These are phyloP conservation scores for Diatrype stigma DNA, from an alignment of 2,329 filamentous ascomycete genomes.

Conservation along the genomic window DNA sequence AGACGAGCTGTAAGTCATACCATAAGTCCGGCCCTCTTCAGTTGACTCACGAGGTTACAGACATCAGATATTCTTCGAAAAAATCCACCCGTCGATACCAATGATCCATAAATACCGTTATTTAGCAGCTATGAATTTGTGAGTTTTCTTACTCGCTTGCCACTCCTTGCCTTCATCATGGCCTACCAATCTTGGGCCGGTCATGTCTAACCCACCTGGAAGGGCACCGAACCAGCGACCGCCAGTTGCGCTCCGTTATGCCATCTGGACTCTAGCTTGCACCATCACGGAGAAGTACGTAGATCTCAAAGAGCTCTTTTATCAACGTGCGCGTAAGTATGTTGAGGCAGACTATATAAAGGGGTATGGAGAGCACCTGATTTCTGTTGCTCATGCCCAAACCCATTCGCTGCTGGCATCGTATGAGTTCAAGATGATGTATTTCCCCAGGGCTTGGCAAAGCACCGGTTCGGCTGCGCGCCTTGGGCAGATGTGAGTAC, in stretches of 20 bases:
- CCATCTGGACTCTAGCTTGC: constrained; percentile 94
- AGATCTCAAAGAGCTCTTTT: constrained; percentile 81
- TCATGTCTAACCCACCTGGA: constrained; percentile 6
- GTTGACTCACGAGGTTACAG: constrained; percentile 32
- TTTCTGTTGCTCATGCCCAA: constrained; percentile 82
- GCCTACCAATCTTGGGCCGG: too few species aligned
- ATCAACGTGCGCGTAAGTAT: constrained; percentile 84
- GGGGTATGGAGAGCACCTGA: constrained; percentile 84
- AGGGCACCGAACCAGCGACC: constrained; percentile 79
- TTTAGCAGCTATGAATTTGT: constrained; percentile 81
- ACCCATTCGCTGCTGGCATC: constrained; percentile 73
- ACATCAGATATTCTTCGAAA: constrained; percentile 84
- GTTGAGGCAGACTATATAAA: constrained; percentile 86
- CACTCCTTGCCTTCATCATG: not conserved
- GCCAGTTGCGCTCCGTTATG: constrained; percentile 83
- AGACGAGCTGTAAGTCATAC: constrained; percentile 69
- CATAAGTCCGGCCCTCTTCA: constrained; percentile 4
- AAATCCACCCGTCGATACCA: constrained; percentile 78
- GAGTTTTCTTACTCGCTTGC: constrained; percentile 23
- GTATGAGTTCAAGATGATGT: constrained; percentile 98
- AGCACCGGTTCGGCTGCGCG: constrained; percentile 80
- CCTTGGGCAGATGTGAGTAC: constrained; percentile 71
- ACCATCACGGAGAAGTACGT: constrained; percentile 78
- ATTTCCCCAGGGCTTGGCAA: constrained; percentile 93
- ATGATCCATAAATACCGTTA: constrained; percentile 90